Conservation (phyloP, 306 rosid genomes). For the Biancaea sappan region DNA sequence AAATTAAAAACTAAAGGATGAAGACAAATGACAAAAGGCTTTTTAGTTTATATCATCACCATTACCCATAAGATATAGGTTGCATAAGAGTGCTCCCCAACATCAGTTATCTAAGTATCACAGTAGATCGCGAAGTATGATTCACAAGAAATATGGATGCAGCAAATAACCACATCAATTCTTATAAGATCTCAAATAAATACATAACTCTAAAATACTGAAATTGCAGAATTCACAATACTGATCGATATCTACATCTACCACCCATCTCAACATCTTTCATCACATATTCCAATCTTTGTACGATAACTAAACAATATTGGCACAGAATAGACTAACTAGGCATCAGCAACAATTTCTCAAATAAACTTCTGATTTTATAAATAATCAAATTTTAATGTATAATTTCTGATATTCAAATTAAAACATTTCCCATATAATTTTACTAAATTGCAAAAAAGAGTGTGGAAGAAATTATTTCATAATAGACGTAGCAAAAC, state of each 20-base stretch:
- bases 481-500: not conserved
- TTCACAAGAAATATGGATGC: not conserved
- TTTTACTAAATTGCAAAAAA: no score
- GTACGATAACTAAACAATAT: not conserved
- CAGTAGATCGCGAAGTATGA: not conserved
- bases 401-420: not conserved
- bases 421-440: constrained; percentile 11
- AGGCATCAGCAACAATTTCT: not conserved
- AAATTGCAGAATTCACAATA: not conserved
- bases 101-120: not conserved
- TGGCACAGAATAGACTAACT: not conserved
- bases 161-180: not conserved
- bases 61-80: not conserved
- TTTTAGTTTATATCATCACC: not conserved
- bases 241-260: not conserved
- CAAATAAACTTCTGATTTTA: not conserved
- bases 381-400: constrained; percentile 1
- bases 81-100: not conserved
- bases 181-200: not conserved
- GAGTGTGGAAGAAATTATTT: no score
- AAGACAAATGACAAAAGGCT: not conserved
- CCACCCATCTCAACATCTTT: constrained; percentile 1
- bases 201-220: not conserved
- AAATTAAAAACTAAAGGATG: not conserved
- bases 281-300: not conserved